Percentiles rank a stretch among this genome's conserved stretches.
Conservation (phyloP, 2,329 filamentous ascomycete genomes). For the Colletotrichum liriopes region DNA sequence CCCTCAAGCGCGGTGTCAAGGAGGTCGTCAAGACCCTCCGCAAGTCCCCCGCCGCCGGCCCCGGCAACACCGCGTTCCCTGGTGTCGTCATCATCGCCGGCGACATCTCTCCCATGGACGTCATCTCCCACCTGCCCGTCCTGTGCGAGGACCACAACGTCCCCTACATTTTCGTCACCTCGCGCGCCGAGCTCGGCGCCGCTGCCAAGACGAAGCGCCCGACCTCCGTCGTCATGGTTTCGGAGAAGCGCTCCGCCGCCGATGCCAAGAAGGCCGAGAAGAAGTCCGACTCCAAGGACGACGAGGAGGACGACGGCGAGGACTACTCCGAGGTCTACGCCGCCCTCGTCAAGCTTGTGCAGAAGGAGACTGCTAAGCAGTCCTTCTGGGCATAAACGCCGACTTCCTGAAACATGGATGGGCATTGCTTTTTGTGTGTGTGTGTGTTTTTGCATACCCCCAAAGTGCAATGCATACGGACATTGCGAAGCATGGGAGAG, state of each 20-base stretch:
- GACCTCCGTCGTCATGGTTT: conserved; percentile 95
- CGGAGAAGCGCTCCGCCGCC: conserved; percentile 68
- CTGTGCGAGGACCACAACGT: conserved; percentile 98
- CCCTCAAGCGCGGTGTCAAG: conserved; percentile 97
- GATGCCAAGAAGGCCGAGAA: conserved; percentile 62
- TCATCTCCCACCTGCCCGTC: conserved; percentile 97
- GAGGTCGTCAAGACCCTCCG: conserved; percentile 98
- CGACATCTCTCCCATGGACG: conserved; percentile 98
- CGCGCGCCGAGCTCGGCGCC: conserved; percentile 92
- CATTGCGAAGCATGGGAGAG: not conserved
- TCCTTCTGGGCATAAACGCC: conserved; percentile 61
- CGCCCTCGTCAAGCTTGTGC: conserved; percentile 75
- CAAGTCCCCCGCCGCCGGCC: conserved; percentile 84
- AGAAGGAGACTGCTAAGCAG: conserved; percentile 76
- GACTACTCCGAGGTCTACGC: conserved; percentile 76
- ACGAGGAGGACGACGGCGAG: conserved; percentile 67
- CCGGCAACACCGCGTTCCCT: conserved; percentile 74
- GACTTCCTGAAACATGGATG: conserved; percentile 34
- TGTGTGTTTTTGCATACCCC: not conserved
- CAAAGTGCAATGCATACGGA: conserved; percentile 5
- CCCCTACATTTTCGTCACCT: conserved; percentile 95
- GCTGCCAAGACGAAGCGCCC: conserved; percentile 96
- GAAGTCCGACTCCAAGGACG: conserved; percentile 60
- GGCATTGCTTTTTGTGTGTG: not conserved
- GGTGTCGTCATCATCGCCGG: conserved; percentile 92